phyloP scores from a whole-genome alignment of 345 rosid genomes.

The Noccaea caerulescens region DNA sequence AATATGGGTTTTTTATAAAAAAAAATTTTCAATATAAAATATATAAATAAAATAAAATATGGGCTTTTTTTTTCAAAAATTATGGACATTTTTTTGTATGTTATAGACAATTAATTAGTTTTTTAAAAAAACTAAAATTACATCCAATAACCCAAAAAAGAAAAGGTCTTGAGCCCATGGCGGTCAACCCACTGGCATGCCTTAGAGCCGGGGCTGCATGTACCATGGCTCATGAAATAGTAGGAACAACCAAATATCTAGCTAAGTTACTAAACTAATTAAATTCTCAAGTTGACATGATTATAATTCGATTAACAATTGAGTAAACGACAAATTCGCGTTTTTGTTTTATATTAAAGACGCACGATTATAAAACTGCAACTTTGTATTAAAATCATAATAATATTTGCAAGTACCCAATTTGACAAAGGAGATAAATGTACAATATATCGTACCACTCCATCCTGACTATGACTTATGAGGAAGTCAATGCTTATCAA shows the following conservation, averaged over 20 bases:
- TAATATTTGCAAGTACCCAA: background rate
- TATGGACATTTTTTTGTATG: too few relatives aligned
- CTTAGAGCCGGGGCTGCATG: too few relatives aligned
- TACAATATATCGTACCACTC: constrained; percentile 45
- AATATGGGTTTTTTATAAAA: too few relatives aligned
- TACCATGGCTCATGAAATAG: constrained; percentile 30
- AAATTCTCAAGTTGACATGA: constrained; percentile 31
- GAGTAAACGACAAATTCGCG: constrained; percentile 38
- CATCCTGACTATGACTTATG: constrained; percentile 38
- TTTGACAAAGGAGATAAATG: constrained; percentile 34
- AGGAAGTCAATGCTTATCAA: constrained; percentile 46
- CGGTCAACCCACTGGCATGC: too few relatives aligned
- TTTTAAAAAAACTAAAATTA: too few relatives aligned
- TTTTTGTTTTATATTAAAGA: constrained; percentile 34
- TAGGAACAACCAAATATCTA: constrained; percentile 25
- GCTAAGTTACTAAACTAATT: constrained; percentile 7
- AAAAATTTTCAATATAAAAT: too few relatives aligned
- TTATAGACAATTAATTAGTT: too few relatives aligned
- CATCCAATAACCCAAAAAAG: too few relatives aligned
- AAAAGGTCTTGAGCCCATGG: too few relatives aligned
- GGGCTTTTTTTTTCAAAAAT: too few relatives aligned
- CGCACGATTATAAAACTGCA: constrained; percentile 18
- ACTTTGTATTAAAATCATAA: constrained; percentile 20
- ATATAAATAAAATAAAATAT: too few relatives aligned
- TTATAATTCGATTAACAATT: constrained; percentile 3